phyloP scores from a whole-genome alignment of 1,284 basidiomycete genomes.

The Apiotrichum gamsii region DNA sequence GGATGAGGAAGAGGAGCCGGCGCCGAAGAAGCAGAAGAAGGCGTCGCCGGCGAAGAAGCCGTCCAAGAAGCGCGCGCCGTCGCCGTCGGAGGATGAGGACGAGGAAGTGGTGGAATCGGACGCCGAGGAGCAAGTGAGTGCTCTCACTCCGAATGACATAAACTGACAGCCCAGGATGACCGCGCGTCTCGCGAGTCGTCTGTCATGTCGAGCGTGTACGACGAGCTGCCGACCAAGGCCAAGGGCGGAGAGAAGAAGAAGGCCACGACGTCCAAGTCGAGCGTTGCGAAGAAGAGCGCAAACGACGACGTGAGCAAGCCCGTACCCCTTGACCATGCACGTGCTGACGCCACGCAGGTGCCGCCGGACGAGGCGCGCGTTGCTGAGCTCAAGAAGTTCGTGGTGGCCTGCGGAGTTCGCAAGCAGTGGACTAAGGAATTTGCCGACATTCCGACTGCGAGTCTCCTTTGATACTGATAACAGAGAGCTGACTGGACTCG shows the following conservation, averaged over 20 bases:
- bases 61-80: too few species aligned
- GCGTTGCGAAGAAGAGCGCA: conserved; percentile 23
- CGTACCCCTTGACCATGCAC: too few species aligned
- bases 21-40: too few species aligned
- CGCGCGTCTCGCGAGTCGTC: conserved; percentile 4
- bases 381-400: conserved; percentile 49
- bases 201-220: conserved; percentile 15
- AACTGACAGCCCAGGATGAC: background rate
- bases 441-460: conserved; percentile 52
- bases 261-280: background rate
- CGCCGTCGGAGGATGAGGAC: too few species aligned
- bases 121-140: background rate
- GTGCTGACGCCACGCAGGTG: conserved; percentile 17
- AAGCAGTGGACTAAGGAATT: conserved; percentile 74
- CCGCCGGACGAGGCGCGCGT: conserved; percentile 35
- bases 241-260: background rate
- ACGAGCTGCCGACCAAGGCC: conserved; percentile 4
- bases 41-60: background rate
- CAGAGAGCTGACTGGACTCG: too few species aligned
- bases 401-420: conserved; percentile 70
- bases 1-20: conserved; percentile 3
- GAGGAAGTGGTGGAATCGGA: background rate
- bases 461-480: conserved; percentile 1
- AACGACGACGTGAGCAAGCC: conserved; percentile 27
- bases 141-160: background rate